A percentile compares a stretch with the other conserved stretches of the same genome.
Conservation (phyloP, 1,284 basidiomycete genomes). For the Tilletia indica region DNA sequence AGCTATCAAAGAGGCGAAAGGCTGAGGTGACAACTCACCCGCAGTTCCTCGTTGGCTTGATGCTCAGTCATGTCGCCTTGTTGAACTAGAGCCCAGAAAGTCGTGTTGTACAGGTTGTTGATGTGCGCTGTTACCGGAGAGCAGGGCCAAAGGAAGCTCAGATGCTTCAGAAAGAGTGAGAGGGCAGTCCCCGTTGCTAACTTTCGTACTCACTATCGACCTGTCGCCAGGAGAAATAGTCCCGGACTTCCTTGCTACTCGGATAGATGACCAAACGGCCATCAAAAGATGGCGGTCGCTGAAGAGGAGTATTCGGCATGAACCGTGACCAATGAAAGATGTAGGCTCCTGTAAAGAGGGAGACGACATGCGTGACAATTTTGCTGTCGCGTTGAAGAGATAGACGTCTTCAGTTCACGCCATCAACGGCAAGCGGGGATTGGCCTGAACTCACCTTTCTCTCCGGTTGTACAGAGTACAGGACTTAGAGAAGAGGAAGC, state of each 20-base stretch:
- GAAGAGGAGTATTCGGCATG: constrained; percentile 70
- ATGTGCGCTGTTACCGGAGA: constrained; percentile 72
- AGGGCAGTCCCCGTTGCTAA: too few relatives aligned
- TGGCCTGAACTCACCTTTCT: constrained; percentile 59
- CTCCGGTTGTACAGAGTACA: constrained; percentile 80
- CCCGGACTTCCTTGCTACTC: constrained; percentile 68
- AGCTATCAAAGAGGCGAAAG: not conserved
- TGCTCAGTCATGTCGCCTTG: constrained; percentile 72
- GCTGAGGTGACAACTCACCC: constrained; percentile 59
- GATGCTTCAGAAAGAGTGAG: too few relatives aligned
- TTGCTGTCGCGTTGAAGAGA: constrained; percentile 62
- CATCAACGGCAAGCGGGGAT: not conserved
- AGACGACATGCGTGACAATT: constrained; percentile 82
- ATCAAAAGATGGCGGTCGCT: constrained; percentile 86
- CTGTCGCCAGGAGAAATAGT: constrained; percentile 95
- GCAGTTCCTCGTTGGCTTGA: constrained; percentile 76
- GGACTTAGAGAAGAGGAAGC: constrained; percentile 78
- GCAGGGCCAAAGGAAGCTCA: too few relatives aligned
- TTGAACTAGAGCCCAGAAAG: constrained; percentile 89
- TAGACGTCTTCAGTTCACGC: not conserved
- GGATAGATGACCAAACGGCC: constrained; percentile 81
- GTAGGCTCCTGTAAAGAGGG: constrained; percentile 88
- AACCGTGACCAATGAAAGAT: constrained; percentile 79
- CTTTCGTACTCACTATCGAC: constrained; percentile 73
- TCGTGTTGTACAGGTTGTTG: constrained; percentile 96